Conservation (phyloP, 2,329 filamentous ascomycete species). For the Aureobasidium sp. region DNA sequence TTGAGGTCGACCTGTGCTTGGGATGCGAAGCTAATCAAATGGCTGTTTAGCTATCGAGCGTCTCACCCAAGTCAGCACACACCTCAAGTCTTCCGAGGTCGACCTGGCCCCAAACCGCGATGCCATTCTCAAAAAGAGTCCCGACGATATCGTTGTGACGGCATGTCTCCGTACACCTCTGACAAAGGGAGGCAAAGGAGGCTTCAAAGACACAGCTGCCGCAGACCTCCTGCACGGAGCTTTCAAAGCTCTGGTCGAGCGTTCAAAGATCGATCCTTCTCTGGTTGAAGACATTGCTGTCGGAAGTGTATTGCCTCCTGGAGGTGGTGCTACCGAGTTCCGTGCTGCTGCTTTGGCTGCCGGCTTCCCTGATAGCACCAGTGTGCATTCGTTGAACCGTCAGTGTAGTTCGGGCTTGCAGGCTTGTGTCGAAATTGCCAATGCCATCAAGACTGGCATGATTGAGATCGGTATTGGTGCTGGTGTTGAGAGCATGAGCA, state of each 20-base stretch:
- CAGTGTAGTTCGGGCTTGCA: constrained; percentile 93
- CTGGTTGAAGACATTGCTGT: constrained; percentile 91
- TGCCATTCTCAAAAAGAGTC: constrained; percentile 46
- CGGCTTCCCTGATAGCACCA: constrained; percentile 77
- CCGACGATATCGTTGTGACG: constrained; percentile 77
- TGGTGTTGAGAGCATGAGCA: constrained; percentile 93
- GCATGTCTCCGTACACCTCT: constrained; percentile 85
- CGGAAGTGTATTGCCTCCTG: constrained; percentile 83
- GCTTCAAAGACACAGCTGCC: constrained; percentile 88
- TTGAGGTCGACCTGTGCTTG: background rate
- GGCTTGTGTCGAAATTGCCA: constrained; percentile 87
- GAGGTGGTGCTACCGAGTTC: constrained; percentile 94
- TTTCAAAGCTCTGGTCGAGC: constrained; percentile 72
- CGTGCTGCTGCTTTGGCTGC: constrained; percentile 84
- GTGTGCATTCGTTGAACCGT: constrained; percentile 84
- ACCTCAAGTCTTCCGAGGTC: constrained; percentile 36
- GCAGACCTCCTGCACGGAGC: constrained; percentile 80
- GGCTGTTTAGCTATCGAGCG: constrained; percentile 47
- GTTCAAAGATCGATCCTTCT: constrained; percentile 79
- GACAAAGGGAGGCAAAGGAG: constrained; percentile 87
- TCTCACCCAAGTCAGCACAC: constrained; percentile 52
- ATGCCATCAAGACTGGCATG: constrained; percentile 84
- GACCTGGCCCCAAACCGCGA: constrained; percentile 34
- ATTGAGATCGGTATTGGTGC: constrained; percentile 92
- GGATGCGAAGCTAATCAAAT: background rate